phyloP scores from a whole-genome alignment of 306 rosid genomes.

The Pachyrhizus erosus region DNA sequence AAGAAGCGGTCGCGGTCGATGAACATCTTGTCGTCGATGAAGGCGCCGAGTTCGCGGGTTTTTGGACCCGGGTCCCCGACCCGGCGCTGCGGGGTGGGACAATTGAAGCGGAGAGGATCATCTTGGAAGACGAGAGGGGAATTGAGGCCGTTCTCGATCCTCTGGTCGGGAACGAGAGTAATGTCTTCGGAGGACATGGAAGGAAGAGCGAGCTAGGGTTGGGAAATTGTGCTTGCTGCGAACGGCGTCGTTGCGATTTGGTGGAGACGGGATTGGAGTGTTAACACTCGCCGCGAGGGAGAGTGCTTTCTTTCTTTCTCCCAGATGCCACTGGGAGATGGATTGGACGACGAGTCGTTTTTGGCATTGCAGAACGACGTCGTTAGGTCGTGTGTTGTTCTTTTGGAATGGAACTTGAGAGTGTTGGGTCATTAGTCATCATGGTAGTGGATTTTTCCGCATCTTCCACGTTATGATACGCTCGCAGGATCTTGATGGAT shows the following conservation, averaged over 20 bases:
- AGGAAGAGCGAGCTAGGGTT: conserved; percentile 29
- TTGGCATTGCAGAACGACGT: not conserved
- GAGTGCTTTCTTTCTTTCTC: conserved; percentile 1
- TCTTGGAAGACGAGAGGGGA: conserved; percentile 71
- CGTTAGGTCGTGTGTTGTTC: no score
- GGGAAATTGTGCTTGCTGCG: not conserved
- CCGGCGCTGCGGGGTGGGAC: conserved; percentile 63
- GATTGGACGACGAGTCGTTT: conserved; percentile 38
- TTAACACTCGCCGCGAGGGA: not conserved
- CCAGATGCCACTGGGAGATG: conserved; percentile 33
- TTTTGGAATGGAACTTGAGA: not conserved
- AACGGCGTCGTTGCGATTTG: conserved; percentile 34
- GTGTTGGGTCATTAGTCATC: not conserved
- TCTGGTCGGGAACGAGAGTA: conserved; percentile 58
- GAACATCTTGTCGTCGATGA: conserved; percentile 77
- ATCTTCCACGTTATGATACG: not conserved
- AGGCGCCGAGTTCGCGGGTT: conserved; percentile 72
- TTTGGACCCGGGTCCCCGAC: conserved; percentile 66
- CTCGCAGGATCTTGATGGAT: not conserved
- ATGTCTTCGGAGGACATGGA: conserved; percentile 80
- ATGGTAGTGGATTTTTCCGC: not conserved
- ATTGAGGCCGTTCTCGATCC: conserved; percentile 66
- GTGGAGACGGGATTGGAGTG: not conserved
- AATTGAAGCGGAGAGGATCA: conserved; percentile 68
- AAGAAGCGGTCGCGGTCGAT: conserved; percentile 64